phyloP scores from a whole-genome alignment of 202 grass and related monocot species.

The Zoysia matrella region DNA sequence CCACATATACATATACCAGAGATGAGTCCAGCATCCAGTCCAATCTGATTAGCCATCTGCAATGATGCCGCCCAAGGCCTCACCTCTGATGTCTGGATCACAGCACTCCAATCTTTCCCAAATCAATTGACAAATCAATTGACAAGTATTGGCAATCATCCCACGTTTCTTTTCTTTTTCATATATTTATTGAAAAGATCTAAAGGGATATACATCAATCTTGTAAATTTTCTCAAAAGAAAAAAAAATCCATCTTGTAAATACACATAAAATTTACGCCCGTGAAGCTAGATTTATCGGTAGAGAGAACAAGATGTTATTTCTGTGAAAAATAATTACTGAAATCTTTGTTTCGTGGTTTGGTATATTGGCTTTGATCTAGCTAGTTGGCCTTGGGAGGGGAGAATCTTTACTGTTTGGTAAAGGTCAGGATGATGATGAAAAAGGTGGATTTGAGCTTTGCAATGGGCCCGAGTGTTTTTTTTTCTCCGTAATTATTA shows the following conservation, averaged over 20 bases:
- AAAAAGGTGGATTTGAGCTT: constrained; percentile 58
- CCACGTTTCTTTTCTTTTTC: neutral
- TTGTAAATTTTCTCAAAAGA: no score
- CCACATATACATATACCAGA: constrained; percentile 43
- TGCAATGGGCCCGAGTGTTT: constrained; percentile 66
- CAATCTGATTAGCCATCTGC: constrained; percentile 82
- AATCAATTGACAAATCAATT: constrained; percentile 44
- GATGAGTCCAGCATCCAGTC: constrained; percentile 66
- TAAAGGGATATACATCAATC: no score
- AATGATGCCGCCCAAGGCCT: constrained; percentile 61
- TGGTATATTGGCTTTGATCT: constrained; percentile 6
- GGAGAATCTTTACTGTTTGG: constrained; percentile 68
- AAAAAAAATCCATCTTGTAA: neutral
- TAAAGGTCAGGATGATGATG: constrained; percentile 58
- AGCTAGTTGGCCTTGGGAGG: constrained; percentile 21
- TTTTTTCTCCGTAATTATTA: constrained; percentile 3
- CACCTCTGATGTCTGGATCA: constrained; percentile 44
- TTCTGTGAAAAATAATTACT: neutral
- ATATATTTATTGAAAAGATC: neutral
- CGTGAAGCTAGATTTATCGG: neutral
- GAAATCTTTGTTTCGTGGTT: neutral
- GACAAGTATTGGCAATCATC: constrained; percentile 14
- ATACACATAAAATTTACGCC: neutral
- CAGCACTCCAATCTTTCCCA: constrained; percentile 20
- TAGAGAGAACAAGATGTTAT: neutral